Conservation (phyloP, 495 filamentous ascomycete genomes). For the Neurospora pannonica region DNA sequence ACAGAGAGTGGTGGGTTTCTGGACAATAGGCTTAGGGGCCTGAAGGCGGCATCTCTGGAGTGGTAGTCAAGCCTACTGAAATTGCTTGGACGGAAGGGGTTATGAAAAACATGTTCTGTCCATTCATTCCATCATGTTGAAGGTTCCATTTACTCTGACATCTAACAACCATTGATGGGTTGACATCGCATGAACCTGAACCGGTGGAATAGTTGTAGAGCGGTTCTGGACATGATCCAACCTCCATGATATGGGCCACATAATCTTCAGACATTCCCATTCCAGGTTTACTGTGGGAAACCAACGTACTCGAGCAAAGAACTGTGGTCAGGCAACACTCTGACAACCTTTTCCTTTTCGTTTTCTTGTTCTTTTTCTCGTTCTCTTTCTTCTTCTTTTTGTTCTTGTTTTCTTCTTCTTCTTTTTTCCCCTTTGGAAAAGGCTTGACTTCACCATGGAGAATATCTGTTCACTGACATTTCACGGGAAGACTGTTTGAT, state of each 20-base stretch:
- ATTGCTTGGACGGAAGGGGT: neutral
- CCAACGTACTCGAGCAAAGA: neutral
- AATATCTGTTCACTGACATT: too few species aligned
- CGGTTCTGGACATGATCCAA: neutral
- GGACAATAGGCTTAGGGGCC: neutral
- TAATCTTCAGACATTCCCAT: neutral
- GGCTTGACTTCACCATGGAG: too few species aligned
- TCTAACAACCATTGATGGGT: neutral
- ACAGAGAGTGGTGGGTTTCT: neutral
- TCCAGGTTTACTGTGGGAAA: neutral
- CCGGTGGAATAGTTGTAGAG: neutral
- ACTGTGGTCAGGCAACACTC: neutral
- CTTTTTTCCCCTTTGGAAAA: too few species aligned
- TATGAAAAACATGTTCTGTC: neutral
- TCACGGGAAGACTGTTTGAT: too few species aligned
- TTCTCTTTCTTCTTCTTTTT: too few species aligned
- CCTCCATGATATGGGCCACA: neutral
- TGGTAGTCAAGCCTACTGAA: neutral
- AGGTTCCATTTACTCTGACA: neutral
- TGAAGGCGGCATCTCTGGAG: neutral
- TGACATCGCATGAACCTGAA: neutral
- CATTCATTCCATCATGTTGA: neutral
- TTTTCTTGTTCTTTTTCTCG: too few species aligned
- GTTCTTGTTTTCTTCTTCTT: too few species aligned
- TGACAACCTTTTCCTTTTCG: neutral